phyloP scores from a whole-genome alignment of 2,329 filamentous ascomycete species.

The Calonectria naviculata region DNA sequence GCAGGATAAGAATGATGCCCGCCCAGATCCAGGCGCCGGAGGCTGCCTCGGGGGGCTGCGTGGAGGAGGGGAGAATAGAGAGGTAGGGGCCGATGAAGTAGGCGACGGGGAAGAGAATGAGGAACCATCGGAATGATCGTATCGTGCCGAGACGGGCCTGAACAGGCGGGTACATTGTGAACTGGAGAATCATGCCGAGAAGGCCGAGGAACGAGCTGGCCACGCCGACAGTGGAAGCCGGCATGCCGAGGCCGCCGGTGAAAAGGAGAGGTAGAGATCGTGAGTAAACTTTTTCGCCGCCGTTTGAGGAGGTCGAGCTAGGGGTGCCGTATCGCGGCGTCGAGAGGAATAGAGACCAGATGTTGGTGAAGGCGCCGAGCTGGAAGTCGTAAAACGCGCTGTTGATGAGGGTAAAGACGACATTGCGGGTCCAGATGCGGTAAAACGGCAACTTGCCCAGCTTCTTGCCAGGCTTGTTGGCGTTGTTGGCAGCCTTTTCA shows the following conservation, averaged over 20 bases:
- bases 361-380: slow-evolving; percentile 74
- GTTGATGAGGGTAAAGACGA: slow-evolving; percentile 65
- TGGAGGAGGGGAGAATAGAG: slow-evolving; percentile 54
- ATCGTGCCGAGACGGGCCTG: slow-evolving; percentile 74
- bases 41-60: slow-evolving; percentile 21
- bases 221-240: slow-evolving; percentile 73
- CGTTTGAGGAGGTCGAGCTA: slow-evolving; percentile 29
- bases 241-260: slow-evolving; percentile 74
- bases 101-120: slow-evolving; percentile 74
- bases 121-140: slow-evolving; percentile 72
- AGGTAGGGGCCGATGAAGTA: slow-evolving; percentile 77
- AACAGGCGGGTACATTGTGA: slow-evolving; percentile 74
- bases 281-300: slow-evolving; percentile 41
- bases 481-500: slow-evolving; percentile 18
- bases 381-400: slow-evolving; percentile 79
- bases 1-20: slow-evolving; percentile 60
- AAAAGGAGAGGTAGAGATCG: slow-evolving; percentile 63
- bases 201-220: slow-evolving; percentile 77
- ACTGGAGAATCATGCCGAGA: slow-evolving; percentile 75
- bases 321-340: slow-evolving; percentile 63
- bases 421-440: slow-evolving; percentile 60
- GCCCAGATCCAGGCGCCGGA: slow-evolving; percentile 31
- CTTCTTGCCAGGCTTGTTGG: slow-evolving; percentile 21
- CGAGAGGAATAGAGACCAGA: slow-evolving; percentile 77
- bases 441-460: slow-evolving; percentile 48